Percentiles rank a stretch among this genome's conserved stretches.
These are phyloP conservation scores for Penicillium sp. DNA, from an alignment of 2,329 filamentous ascomycete species.

Conservation along the genomic window DNA sequence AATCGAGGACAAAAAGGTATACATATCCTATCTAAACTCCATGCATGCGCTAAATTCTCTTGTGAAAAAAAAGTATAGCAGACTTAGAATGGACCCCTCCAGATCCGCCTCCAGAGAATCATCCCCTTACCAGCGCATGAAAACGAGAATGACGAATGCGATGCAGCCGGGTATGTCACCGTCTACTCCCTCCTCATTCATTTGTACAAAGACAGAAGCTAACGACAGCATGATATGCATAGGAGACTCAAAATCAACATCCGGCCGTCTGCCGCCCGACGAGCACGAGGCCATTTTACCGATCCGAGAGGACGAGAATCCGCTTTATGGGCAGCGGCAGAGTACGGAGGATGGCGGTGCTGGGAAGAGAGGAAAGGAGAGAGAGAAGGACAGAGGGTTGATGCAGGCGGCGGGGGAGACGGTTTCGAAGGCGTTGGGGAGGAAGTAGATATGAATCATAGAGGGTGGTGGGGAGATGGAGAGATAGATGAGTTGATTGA, in stretches of 20 bases:
- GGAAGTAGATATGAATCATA: neutral
- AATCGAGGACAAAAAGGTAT: too few species aligned
- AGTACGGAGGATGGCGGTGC: neutral
- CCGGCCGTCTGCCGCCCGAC: conserved; percentile 4
- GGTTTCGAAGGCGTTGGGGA: conserved; percentile 13
- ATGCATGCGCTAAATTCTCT: too few species aligned
- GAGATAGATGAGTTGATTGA: neutral
- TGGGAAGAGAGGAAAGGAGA: neutral
- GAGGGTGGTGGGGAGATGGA: neutral
- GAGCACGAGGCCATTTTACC: conserved; percentile 9
- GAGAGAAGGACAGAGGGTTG: neutral
- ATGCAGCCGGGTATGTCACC: conserved; percentile 9
- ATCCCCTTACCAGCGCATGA: neutral
- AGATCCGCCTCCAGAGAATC: neutral
- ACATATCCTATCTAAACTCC: too few species aligned
- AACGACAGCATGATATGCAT: neutral
- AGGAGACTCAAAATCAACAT: conserved; percentile 13
- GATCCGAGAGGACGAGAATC: conserved; percentile 1
- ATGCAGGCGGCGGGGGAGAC: conserved; percentile 11
- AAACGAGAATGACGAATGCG: neutral
- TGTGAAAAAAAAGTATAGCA: too few species aligned
- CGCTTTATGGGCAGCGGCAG: conserved; percentile 1
- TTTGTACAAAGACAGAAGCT: neutral
- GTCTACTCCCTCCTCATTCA: neutral
- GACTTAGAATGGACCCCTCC: neutral